Evolutionary conservation across 257 asterid species (phyloP).

Genomic region (Lycium barbarum): DNA sequence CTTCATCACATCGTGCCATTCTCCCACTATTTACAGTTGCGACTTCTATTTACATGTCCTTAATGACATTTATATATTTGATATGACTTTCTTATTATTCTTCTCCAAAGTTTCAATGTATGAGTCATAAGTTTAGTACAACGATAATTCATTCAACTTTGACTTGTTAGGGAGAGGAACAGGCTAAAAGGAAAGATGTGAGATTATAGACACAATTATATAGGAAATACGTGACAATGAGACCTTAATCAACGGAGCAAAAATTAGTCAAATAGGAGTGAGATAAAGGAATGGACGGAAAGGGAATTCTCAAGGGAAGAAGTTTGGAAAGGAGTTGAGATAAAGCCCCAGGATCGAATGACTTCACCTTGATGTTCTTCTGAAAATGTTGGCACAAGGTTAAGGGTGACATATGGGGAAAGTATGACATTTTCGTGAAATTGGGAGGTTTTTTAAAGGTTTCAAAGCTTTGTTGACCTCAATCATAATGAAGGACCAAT

Average conservation of each 20-base stretch:
- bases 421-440: background rate
- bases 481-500: background rate
- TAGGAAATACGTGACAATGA: background rate
- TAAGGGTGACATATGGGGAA: background rate
- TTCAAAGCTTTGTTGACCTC: constrained; percentile 4
- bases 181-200: constrained; percentile 18
- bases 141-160: background rate
- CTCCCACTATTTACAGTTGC: background rate
- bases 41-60: background rate
- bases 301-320: background rate
- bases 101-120: background rate
- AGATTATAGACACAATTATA: background rate
- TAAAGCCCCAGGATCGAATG: background rate
- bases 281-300: background rate
- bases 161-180: background rate
- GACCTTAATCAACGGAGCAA: constrained; percentile 2
- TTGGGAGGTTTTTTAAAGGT: background rate
- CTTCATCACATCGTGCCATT: background rate
- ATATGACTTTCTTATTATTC: background rate
- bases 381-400: constrained; percentile 9
- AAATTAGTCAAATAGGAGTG: background rate
- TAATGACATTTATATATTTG: background rate
- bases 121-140: background rate
- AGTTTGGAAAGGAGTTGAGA: constrained; percentile 13
- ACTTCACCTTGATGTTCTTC: constrained; percentile 11